A percentile compares a stretch with the other conserved stretches of the same genome.
Conservation (phyloP, 495 filamentous ascomycete species). For the Talaromyces proteolyticus region DNA sequence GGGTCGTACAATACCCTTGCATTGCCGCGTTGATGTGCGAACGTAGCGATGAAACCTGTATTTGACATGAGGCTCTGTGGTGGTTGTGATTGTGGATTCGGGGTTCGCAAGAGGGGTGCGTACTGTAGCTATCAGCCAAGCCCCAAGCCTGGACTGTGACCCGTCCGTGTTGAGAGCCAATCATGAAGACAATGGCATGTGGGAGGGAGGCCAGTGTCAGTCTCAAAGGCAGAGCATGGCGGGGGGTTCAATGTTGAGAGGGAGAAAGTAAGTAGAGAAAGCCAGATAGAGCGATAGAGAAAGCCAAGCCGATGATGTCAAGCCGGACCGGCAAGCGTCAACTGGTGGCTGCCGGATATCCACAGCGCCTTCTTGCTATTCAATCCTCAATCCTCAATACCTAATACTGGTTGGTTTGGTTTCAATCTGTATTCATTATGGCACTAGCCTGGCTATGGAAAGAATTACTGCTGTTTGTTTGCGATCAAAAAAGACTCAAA, state of each 20-base stretch:
- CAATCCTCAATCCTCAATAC: too few relatives aligned
- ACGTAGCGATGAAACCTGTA: constrained; percentile 16
- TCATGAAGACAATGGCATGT: constrained; percentile 39
- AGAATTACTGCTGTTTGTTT: too few relatives aligned
- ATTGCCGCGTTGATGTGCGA: constrained; percentile 11
- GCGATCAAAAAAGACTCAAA: too few relatives aligned
- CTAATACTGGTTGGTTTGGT: too few relatives aligned
- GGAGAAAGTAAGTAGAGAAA: not conserved
- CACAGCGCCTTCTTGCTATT: too few relatives aligned
- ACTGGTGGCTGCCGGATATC: too few relatives aligned
- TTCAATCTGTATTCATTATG: too few relatives aligned
- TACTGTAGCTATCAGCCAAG: constrained; percentile 31
- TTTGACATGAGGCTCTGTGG: not conserved
- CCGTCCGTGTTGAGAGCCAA: constrained; percentile 32
- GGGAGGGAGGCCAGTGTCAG: not conserved
- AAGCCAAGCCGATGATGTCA: too few relatives aligned
- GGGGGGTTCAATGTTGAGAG: not conserved
- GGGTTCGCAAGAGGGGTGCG: constrained; percentile 11
- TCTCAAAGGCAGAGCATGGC: not conserved
- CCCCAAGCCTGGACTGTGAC: constrained; percentile 37
- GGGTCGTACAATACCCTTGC: constrained; percentile 8
- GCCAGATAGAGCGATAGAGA: too few relatives aligned
- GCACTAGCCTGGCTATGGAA: too few relatives aligned
- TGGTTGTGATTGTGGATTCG: not conserved
- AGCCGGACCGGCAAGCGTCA: too few relatives aligned